A percentile compares a stretch with the other conserved stretches of the same genome.
These are phyloP conservation scores for Alternaria atra DNA, from an alignment of 2,329 filamentous ascomycete species.

Conservation along the genomic window DNA sequence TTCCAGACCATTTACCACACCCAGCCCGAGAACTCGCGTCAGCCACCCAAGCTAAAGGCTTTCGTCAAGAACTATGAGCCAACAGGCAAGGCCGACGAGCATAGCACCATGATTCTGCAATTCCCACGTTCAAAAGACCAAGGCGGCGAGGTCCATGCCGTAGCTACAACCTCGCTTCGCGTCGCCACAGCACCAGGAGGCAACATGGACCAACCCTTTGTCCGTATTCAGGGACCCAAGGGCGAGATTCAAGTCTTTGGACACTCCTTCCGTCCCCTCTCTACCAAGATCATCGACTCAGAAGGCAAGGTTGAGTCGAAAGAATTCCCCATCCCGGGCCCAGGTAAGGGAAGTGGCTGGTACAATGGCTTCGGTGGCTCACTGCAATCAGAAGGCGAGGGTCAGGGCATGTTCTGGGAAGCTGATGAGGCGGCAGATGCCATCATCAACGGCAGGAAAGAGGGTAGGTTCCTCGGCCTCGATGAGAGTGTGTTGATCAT, in stretches of 20 bases:
- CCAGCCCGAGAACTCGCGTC: constrained; percentile 69
- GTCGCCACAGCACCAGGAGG: constrained; percentile 63
- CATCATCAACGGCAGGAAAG: constrained; percentile 77
- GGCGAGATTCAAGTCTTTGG: constrained; percentile 85
- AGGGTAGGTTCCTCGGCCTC: constrained; percentile 70
- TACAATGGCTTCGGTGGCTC: constrained; percentile 57
- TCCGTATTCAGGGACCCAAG: constrained; percentile 80
- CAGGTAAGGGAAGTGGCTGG: constrained; percentile 58
- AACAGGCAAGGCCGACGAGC: constrained; percentile 78
- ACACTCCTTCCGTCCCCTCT: constrained; percentile 73
- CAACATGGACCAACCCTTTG: constrained; percentile 69
- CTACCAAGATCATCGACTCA: constrained; percentile 68
- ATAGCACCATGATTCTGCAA: constrained; percentile 77
- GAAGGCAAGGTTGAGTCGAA: constrained; percentile 60
- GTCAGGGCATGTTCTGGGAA: constrained; percentile 90
- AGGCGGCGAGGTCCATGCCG: constrained; percentile 70
- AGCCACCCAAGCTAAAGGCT: constrained; percentile 72
- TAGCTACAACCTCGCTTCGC: constrained; percentile 64
- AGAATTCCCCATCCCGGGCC: constrained; percentile 56
- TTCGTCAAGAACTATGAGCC: constrained; percentile 75
- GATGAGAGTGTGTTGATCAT: constrained; percentile 86
- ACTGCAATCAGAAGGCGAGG: constrained; percentile 63
- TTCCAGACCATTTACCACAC: constrained; percentile 89
- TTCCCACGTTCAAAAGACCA: constrained; percentile 69
- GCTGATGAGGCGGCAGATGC: constrained; percentile 81